phyloP scores from a whole-genome alignment of 352 stramenopile genomes.

The Peronospora belbahrii region DNA sequence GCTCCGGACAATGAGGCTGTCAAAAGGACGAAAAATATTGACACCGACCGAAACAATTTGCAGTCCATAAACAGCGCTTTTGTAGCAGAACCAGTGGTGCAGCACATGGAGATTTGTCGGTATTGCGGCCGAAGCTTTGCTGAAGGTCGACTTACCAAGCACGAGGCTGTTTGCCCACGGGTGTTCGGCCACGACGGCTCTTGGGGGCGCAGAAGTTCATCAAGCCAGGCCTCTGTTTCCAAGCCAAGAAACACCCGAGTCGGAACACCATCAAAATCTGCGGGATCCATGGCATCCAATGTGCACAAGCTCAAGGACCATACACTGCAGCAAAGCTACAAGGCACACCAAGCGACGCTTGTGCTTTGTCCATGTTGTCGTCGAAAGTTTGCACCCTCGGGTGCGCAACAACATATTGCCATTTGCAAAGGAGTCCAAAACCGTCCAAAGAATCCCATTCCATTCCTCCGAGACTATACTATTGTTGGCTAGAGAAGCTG shows the following conservation, averaged over 20 bases:
- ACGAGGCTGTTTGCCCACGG: constrained; percentile 70
- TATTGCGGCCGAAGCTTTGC: constrained; percentile 77
- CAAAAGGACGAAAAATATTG: constrained; percentile 12
- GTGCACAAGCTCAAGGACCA: constrained; percentile 41
- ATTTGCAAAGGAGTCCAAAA: constrained; percentile 83
- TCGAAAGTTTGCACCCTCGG: constrained; percentile 74
- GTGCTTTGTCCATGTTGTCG: constrained; percentile 75
- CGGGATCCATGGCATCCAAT: constrained; percentile 9
- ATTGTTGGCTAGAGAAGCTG: constrained; percentile 36
- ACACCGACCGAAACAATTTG: constrained; percentile 9
- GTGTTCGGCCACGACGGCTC: constrained; percentile 71
- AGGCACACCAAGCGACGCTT: constrained; percentile 71
- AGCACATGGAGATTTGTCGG: constrained; percentile 56
- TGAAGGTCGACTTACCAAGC: constrained; percentile 68
- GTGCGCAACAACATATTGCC: constrained; percentile 76
- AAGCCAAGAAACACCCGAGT: constrained; percentile 7
- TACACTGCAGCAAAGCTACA: constrained; percentile 61
- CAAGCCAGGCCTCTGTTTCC: constrained; percentile 3
- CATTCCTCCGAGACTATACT: constrained; percentile 61
- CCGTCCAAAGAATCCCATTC: constrained; percentile 60
- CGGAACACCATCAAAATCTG: constrained; percentile 11
- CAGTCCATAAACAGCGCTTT: constrained; percentile 6
- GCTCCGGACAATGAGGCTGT: background rate
- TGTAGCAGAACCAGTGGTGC: constrained; percentile 1
- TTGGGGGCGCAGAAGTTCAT: constrained; percentile 51